phyloP scores from a whole-genome alignment of 2,329 filamentous ascomycete species.

The Arthrobotrys sinensis region DNA sequence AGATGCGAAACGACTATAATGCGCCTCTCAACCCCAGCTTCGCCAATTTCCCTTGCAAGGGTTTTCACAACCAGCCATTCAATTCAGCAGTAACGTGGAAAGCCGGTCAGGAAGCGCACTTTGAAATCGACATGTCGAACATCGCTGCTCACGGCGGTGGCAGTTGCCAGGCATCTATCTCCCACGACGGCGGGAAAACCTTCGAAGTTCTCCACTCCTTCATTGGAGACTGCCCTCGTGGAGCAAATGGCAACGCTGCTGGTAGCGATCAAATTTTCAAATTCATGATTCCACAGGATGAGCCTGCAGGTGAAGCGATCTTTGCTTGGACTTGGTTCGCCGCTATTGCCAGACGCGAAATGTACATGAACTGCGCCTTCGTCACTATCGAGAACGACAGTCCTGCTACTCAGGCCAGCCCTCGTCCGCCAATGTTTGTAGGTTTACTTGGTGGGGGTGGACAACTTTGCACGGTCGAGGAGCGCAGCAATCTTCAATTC shows the following conservation, averaged over 20 bases:
- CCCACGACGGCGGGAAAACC: conserved; percentile 80
- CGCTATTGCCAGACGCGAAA: conserved; percentile 82
- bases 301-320: conserved; percentile 59
- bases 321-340: conserved; percentile 80
- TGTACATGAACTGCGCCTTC: conserved; percentile 88
- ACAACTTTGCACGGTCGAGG: conserved; percentile 15
- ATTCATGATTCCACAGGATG: conserved; percentile 71
- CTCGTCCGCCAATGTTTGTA: conserved; percentile 50
- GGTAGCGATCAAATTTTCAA: conserved; percentile 80
- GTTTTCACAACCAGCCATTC: conserved; percentile 70
- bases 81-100: conserved; percentile 53
- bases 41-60: conserved; percentile 83
- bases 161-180: conserved; percentile 90
- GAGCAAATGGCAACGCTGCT: conserved; percentile 68
- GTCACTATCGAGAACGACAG: conserved; percentile 73
- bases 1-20: conserved; percentile 75
- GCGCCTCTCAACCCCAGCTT: conserved; percentile 75
- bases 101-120: conserved; percentile 61
- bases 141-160: conserved; percentile 87
- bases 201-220: conserved; percentile 94
- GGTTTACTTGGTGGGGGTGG: conserved; percentile 15
- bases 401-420: not conserved
- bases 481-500: conserved; percentile 42
- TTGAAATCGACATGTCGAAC: conserved; percentile 26
- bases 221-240: conserved; percentile 83